Conservation (phyloP, 495 filamentous ascomycete genomes). For the Aspergillus conjunctus region DNA sequence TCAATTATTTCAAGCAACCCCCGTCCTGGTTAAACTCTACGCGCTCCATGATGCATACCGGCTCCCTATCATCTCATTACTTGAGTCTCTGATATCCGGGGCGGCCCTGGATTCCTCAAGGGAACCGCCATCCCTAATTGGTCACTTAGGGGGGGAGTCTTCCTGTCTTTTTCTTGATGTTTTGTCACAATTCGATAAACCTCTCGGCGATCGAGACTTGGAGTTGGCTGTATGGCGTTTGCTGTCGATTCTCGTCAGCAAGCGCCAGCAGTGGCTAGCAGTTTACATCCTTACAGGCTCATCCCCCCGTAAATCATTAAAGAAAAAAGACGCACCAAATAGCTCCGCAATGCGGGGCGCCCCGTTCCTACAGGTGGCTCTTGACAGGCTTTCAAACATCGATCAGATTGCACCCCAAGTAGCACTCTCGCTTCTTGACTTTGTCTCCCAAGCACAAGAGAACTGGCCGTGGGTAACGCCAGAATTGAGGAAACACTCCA, state of each 20-base stretch:
- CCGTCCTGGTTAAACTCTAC: slow-evolving; percentile 75
- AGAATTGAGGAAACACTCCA: slow-evolving; percentile 68
- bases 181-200: slow-evolving; percentile 75
- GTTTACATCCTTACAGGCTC: slow-evolving; percentile 89
- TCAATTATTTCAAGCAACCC: slow-evolving; percentile 75
- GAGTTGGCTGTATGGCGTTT: slow-evolving; percentile 77
- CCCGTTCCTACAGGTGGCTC: slow-evolving; percentile 73
- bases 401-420: slow-evolving; percentile 61
- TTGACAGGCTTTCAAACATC: slow-evolving; percentile 72
- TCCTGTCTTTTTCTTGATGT: slow-evolving; percentile 81
- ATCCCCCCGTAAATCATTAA: slow-evolving; percentile 72
- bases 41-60: slow-evolving; percentile 69
- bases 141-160: slow-evolving; percentile 78
- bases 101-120: slow-evolving; percentile 58
- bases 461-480: slow-evolving; percentile 91
- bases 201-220: slow-evolving; percentile 61
- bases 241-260: slow-evolving; percentile 82
- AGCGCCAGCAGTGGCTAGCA: slow-evolving; percentile 92
- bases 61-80: slow-evolving; percentile 62
- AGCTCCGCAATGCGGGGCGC: slow-evolving; percentile 47
- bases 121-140: slow-evolving; percentile 87
- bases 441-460: slow-evolving; percentile 82
- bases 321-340: slow-evolving; percentile 48
- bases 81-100: slow-evolving; percentile 73
- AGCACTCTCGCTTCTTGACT: slow-evolving; percentile 75